Base-by-base conservation (phyloP, 2,329 filamentous ascomycete genomes). In the Claviceps quebecensis region DNA sequence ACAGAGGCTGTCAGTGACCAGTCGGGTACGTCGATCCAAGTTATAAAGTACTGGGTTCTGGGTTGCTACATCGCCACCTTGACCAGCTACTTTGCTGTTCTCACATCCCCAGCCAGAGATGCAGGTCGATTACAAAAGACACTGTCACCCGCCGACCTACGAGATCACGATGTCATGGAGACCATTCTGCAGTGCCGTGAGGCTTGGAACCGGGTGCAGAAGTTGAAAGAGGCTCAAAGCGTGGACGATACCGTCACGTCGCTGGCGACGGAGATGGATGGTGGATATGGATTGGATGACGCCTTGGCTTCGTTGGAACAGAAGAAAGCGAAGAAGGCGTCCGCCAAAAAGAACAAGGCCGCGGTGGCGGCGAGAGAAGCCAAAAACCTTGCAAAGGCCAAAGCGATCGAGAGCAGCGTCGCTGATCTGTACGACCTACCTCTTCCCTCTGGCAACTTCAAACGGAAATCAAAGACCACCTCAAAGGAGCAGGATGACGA, bases 161-260 rank as follows among this genome's bases (percentile, higher is more conserved):
- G 87, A 54, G 87, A 95, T 50, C 93, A 98, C 66, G 83, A 88
- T 14, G 80, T 98, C 54, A 97, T 98, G 88, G 81, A 85, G 53
- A 86, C 80, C 16, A 68, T 98, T 38, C 71, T 96, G 43, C 80
- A 83, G 63, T 91, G 86, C 65, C 81, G 89, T 52, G 77, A 84
- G 53, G 75, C 90, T 9, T 98, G 93, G 93, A 73, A 81, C 49
- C 79, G 76, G 55, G 81, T 88, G 34, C 83, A 87, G 65, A 70
- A 77, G 44, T 64, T 94, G n/a, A 73, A 76, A 52, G 65, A 76
- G 2, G 65, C 71, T 13, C 74, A 68, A 29, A 63, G 64, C 22
- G 59, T 65, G 5, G 65, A 68, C 5, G 43, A 36, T 11, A 48
- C 26, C 7, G 7, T 47, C 4, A 22, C 29, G 16, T 45, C 43